Conservation (phyloP, 352 stramenopile genomes). For the Pythium biforme region DNA sequence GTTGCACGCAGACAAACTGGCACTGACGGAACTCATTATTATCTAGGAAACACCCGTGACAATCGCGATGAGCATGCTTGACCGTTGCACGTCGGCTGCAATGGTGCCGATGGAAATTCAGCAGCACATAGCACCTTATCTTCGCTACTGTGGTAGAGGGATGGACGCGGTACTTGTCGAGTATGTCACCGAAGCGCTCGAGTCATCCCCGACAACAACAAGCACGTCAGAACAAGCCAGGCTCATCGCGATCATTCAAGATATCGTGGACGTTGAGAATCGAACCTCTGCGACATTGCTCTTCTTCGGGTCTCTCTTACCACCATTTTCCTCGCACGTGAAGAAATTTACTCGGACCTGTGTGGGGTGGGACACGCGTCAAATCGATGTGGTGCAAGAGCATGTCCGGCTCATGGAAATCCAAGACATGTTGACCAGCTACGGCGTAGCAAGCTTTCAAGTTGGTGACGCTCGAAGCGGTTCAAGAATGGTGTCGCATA, state of each 20-base stretch:
- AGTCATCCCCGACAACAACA: constrained; percentile 17
- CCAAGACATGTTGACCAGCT: constrained; percentile 68
- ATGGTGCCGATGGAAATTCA: constrained; percentile 37
- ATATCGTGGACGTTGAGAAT: constrained; percentile 26
- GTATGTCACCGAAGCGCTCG: constrained; percentile 25
- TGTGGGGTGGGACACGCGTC: constrained; percentile 40
- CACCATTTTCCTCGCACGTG: constrained; percentile 54
- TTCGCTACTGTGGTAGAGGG: constrained; percentile 36
- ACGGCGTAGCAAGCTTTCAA: constrained; percentile 58
- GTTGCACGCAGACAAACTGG: neutral
- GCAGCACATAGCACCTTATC: constrained; percentile 47
- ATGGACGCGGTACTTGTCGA: constrained; percentile 45
- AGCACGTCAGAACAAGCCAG: constrained; percentile 25
- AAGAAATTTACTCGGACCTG: constrained; percentile 44
- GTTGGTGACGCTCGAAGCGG: constrained; percentile 48
- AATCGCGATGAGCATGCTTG: constrained; percentile 78
- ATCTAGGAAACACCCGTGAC: constrained; percentile 46
- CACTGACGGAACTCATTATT: constrained; percentile 1
- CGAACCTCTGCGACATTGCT: constrained; percentile 20
- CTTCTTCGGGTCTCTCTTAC: constrained; percentile 37
- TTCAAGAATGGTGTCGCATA: constrained; percentile 51
- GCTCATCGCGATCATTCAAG: constrained; percentile 28
- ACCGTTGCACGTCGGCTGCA: constrained; percentile 41
- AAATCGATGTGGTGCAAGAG: constrained; percentile 55
- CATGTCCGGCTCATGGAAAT: constrained; percentile 73